Percentiles rank a stretch among this genome's conserved stretches.
Evolutionary conservation across 2,329 filamentous ascomycete species (phyloP).

Genomic region (Sphaerulina populicola): DNA sequence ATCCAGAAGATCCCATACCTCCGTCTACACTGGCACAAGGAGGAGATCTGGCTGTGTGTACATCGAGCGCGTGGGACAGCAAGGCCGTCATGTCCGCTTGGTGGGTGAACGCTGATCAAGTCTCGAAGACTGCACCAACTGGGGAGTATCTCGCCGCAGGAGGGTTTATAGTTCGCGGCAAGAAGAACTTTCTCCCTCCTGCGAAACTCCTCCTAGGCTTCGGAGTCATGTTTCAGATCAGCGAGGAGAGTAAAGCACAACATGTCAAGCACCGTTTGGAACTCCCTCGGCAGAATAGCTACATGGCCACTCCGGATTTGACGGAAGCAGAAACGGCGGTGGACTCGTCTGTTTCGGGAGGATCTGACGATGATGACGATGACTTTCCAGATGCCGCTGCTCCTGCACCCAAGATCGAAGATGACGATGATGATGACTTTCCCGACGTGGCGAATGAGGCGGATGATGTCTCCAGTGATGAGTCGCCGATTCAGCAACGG

Average conservation of each 20-base stretch:
- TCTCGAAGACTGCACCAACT: constrained; percentile 71
- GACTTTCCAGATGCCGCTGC: constrained; percentile 22
- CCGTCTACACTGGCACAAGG: constrained; percentile 88
- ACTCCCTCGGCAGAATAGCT: constrained; percentile 20
- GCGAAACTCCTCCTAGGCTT: constrained; percentile 82
- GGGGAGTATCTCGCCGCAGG: constrained; percentile 75
- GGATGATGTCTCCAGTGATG: constrained; percentile 16
- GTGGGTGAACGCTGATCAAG: constrained; percentile 88
- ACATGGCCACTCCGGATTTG: constrained; percentile 20
- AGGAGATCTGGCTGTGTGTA: constrained; percentile 72
- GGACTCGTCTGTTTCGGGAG: constrained; percentile 20
- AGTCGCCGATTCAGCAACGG: constrained; percentile 24
- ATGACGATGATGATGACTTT: constrained; percentile 33
- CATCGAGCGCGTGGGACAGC: constrained; percentile 87
- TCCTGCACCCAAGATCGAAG: constrained; percentile 21
- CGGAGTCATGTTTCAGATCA: constrained; percentile 78
- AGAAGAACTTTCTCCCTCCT: constrained; percentile 86
- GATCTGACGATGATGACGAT: constrained; percentile 32
- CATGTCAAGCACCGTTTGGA: constrained; percentile 66
- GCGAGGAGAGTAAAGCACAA: constrained; percentile 72
- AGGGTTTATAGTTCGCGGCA: constrained; percentile 70
- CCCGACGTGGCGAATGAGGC: constrained; percentile 32
- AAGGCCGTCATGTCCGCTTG: constrained; percentile 93
- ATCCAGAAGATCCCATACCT: constrained; percentile 75
- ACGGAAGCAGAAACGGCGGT: constrained; percentile 30